These are phyloP conservation scores for Colletotrichum brevisporum DNA, from an alignment of 2,329 filamentous ascomycete species.

Conservation along the genomic window DNA sequence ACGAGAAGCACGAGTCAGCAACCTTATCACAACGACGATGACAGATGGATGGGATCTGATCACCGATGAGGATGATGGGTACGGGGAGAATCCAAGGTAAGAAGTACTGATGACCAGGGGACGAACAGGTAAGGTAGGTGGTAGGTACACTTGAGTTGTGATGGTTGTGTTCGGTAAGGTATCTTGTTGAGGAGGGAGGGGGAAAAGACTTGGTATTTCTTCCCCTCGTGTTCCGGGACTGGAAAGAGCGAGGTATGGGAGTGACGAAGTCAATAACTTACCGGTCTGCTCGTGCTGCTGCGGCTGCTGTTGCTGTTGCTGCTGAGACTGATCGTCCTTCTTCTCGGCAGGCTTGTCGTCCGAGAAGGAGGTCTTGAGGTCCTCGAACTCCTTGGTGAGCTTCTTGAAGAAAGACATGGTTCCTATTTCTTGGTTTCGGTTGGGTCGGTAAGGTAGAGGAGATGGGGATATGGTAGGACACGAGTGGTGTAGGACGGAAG, in stretches of 20 bases:
- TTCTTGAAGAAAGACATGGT: slow-evolving; percentile 62
- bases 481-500: slow-evolving; percentile 35
- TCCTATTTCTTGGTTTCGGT: slow-evolving; percentile 24
- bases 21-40: slow-evolving; percentile 36
- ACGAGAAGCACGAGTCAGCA: slow-evolving; percentile 33
- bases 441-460: slow-evolving; percentile 23
- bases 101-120: background rate
- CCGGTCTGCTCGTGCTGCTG: slow-evolving; percentile 43
- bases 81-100: background rate
- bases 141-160: slow-evolving; percentile 9
- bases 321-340: slow-evolving; percentile 42
- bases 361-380: slow-evolving; percentile 58
- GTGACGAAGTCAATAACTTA: slow-evolving; percentile 16
- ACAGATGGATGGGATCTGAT: slow-evolving; percentile 9
- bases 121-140: background rate
- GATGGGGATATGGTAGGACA: slow-evolving; percentile 20
- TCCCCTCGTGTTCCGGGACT: background rate
- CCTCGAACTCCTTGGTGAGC: slow-evolving; percentile 60
- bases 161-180: background rate
- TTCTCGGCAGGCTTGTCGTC: slow-evolving; percentile 51
- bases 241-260: background rate
- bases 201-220: background rate
- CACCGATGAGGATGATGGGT: background rate
- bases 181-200: background rate
- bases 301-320: slow-evolving; percentile 39